Base-by-base conservation (phyloP, 1,139 yeast genomes). In the Taphrina deformans region DNA sequence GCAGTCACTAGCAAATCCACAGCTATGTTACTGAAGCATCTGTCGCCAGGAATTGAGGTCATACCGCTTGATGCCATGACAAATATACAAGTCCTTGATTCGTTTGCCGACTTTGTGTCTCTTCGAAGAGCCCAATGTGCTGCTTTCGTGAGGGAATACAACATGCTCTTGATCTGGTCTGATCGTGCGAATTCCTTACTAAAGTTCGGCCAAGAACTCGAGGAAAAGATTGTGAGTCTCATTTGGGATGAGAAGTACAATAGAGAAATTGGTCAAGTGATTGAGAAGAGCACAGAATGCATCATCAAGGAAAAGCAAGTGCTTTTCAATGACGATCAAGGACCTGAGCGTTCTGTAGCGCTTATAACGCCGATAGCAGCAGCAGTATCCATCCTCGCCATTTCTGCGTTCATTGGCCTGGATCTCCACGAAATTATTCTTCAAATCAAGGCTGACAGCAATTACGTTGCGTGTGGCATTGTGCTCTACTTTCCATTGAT, bases 401-500 rank as follows among this genome's bases (percentile, higher is more conserved):
- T 50, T 2, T 50, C 55, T 9, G 50, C 40, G 12, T 59, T 59
- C 40, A 46, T 59, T 21, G 63, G 63, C 21, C 55, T 24, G 29
- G 53, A 50, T 26, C 4, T 59, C 2, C 63, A 59, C 38, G 63
- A 59, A 24, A 24, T 59, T 16, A 44, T 59, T 2, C 50, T 59
- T 10, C 63, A 59, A 33, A 59, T 59, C 46, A 59, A 59, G 21
- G 63, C 63, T 16, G 69, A 67, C 16, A 61, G 59, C 12, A 61
- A 65, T n/a, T 67, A 56, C 40, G 3, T 48, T 7, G 62, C 68
- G 2, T 31, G 65, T 2, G 46, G 59, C 10, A 56, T 65, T 26
- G n/a, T 66, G 31, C 60, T 67, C 26, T 67, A 67, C 51, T 50
- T 67, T 35, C 69, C 67, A 1, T 33, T 62, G 26, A 65, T 66